Base-by-base conservation (phyloP, 371 early-diverging fungal species). In the Fennellomyces sp. region DNA sequence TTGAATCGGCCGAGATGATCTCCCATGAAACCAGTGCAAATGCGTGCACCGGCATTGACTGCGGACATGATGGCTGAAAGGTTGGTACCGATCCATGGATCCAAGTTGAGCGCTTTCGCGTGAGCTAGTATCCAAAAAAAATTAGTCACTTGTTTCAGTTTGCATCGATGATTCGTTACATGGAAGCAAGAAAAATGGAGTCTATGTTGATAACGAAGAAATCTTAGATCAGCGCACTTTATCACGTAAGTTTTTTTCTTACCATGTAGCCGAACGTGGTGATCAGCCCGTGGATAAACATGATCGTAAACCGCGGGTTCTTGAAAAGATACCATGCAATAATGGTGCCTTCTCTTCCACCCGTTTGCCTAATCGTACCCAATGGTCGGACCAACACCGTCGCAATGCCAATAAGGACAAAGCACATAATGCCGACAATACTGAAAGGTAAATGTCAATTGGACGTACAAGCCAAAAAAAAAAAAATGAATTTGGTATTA, bases 1-100 rank as follows among this genome's bases (percentile, higher is more conserved):
- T 88, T 88, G 56, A 86, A 69, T 30, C 81, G 79, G 21, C 89
- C 89, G 23, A 83, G 50, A 5, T 62, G 66, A 58, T 89, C 89
- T 3, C 88, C 79, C 29, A 73, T 63, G 38, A 58, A 69, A 0
- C 90, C 88, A 1, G 72, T 74, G 12, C 65, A 48, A 21, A 84
- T 64, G 5, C 80, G 81, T 0, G 81, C 83, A 13, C 77, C 66
- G 1, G 76, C 78, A 45, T 81, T 82, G 17, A 77, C 66, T 0
- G 73, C 83, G 17, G 81, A 81, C 55, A 83, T 70, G 17, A 84
- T 81, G 7, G 82, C 67, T 8, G 76, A 70, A 15, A 84, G 36
- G 36, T 60, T 83, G 45, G 67, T 71, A 28, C 71, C 71, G 2
- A 78, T 58, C 67, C 73, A 70, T 7, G 65, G 64, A 28, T 75